Base-by-base conservation (phyloP, 2,329 filamentous ascomycete species). In the Xylaria sp. region DNA sequence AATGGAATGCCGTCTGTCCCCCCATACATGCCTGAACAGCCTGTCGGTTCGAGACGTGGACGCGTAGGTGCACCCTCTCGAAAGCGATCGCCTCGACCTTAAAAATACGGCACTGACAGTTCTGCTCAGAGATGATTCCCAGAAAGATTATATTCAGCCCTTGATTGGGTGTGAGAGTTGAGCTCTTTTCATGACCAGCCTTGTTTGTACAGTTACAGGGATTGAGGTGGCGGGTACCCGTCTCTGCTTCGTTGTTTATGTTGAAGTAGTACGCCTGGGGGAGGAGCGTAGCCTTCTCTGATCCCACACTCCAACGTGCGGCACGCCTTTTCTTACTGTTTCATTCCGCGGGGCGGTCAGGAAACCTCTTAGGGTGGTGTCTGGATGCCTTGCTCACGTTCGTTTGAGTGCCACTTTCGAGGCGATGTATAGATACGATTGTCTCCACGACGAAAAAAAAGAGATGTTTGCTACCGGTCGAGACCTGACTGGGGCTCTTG, bases 1-100 rank as follows among this genome's bases (percentile, higher is more conserved):
- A 76, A 73, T 55, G 73, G 75, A 19, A 77, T 80, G 73, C 79
- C 77, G 61, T 78, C 76, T 65, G 77, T 82, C 73, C 23, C 23
- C 23, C 78, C 76, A 16, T 84, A 82, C 67, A 76, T 81, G 75
- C 78, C 79, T 64, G 82, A 85, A 68, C 81, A 83, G 66, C 81
- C 82, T 66, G 77, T 77, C 65, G 83, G 82, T 71, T 71, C 75
- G 64, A 76, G 83, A 72, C 80, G 84, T 66, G 83, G 83, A 73
- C 80, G 84, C 69, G 82, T 84, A 80, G 76, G 82, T 73, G 71
- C 73, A 70, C 70, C 73, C 69, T 69, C 69, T 61, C 70, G 72
- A 57, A 70, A 73, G 61, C 69, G 68, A 65, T 71, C 70, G 57
- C 70, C 70, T 67, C 69, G 69, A 60, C 64, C 68, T 23, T 71